Conservation (phyloP, 306 rosid genomes). For the Vachellia collinsii region DNA sequence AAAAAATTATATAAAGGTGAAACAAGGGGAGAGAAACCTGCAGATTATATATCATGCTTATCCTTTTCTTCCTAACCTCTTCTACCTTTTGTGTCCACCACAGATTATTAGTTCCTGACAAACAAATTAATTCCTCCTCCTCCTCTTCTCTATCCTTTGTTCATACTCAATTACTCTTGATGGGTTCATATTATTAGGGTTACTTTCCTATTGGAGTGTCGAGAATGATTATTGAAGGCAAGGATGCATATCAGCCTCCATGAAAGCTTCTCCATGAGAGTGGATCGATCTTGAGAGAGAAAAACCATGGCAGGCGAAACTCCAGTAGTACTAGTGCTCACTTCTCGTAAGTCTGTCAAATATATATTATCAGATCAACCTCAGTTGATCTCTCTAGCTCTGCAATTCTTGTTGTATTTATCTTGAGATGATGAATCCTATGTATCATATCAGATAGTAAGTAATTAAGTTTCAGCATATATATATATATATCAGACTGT, state of each 20-base stretch:
- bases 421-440: background rate
- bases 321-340: constrained; percentile 37
- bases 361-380: constrained; percentile 15
- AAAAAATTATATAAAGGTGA: background rate
- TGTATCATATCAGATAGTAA: background rate
- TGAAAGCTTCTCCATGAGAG: constrained; percentile 18
- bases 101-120: background rate
- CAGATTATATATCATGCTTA: background rate
- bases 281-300: background rate
- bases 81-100: background rate
- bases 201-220: background rate
- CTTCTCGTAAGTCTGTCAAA: constrained; percentile 57
- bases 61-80: constrained; percentile 3
- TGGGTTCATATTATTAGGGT: background rate
- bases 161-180: background rate
- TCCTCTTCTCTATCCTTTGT: background rate
- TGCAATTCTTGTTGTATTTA: background rate
- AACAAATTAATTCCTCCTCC: background rate
- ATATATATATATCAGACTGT: background rate
- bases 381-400: background rate
- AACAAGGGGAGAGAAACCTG: background rate
- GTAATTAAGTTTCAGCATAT: background rate
- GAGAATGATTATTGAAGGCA: background rate
- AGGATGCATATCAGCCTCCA: background rate
- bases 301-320: background rate